phyloP scores from a whole-genome alignment of 768 basidiomycete species.

The Tricholoma terreum region DNA sequence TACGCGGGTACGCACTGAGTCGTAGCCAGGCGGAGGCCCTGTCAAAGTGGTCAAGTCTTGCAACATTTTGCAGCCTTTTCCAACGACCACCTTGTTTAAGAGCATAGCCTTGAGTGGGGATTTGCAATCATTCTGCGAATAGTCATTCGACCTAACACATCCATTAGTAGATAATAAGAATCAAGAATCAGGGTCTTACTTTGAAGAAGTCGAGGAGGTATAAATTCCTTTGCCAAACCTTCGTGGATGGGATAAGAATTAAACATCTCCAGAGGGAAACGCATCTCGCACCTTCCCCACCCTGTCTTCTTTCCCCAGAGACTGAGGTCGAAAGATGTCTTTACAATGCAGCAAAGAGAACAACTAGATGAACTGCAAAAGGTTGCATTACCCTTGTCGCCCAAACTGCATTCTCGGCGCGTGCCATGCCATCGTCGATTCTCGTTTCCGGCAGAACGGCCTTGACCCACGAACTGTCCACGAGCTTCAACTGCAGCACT shows the following conservation, averaged over 20 bases:
- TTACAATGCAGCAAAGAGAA: slow-evolving; percentile 61
- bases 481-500: slow-evolving; percentile 56
- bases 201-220: slow-evolving; percentile 77
- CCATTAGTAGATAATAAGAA: neutral
- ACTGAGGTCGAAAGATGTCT: slow-evolving; percentile 60
- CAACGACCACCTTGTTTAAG: slow-evolving; percentile 73
- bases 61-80: slow-evolving; percentile 64
- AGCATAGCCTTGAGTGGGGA: slow-evolving; percentile 62
- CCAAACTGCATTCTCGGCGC: slow-evolving; percentile 58
- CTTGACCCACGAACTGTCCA: slow-evolving; percentile 53
- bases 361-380: slow-evolving; percentile 58
- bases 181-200: slow-evolving; percentile 33
- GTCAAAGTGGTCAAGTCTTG: slow-evolving; percentile 55
- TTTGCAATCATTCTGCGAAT: slow-evolving; percentile 55
- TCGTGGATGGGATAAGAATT: neutral
- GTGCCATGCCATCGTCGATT: slow-evolving; percentile 78
- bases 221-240: slow-evolving; percentile 73
- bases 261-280: slow-evolving; percentile 2
- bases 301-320: slow-evolving; percentile 68
- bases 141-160: slow-evolving; percentile 57
- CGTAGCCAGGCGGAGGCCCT: slow-evolving; percentile 58
- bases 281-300: slow-evolving; percentile 55
- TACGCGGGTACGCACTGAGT: slow-evolving; percentile 48
- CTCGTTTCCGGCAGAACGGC: slow-evolving; percentile 64
- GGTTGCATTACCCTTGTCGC: slow-evolving; percentile 55